phyloP scores from a whole-genome alignment of 345 rosid genomes.

The Eucalyptus marginata region DNA sequence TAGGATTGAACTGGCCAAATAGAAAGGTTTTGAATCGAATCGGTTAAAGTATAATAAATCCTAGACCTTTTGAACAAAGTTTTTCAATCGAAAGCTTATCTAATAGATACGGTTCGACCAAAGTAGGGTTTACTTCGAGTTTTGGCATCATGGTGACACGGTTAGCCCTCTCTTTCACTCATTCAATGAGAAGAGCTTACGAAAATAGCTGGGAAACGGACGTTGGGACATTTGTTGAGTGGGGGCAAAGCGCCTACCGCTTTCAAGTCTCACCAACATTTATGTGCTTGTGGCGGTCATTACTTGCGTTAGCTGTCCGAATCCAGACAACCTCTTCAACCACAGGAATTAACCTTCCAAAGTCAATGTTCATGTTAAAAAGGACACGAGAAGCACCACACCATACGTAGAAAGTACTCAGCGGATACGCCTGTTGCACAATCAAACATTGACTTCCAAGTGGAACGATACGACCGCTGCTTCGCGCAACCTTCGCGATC shows the following conservation, averaged over 20 bases:
- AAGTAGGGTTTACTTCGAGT: not conserved
- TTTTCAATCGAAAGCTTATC: not conserved
- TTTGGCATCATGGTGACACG: not conserved
- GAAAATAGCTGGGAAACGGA: not conserved
- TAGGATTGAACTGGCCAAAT: accelerated
- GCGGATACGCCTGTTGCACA: not conserved
- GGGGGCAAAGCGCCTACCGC: not conserved
- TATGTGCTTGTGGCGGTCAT: not conserved
- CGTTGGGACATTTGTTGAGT: not conserved
- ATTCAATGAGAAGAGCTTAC: not conserved
- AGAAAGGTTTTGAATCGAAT: no score
- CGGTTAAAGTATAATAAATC: not conserved
- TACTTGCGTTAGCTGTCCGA: not conserved
- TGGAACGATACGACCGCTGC: not conserved
- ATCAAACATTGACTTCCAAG: not conserved
- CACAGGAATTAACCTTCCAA: not conserved
- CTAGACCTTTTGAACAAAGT: no score
- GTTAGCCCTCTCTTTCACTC: not conserved
- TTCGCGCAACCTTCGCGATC: not conserved
- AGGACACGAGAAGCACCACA: not conserved
- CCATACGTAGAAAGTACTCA: not conserved
- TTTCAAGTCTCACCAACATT: not conserved
- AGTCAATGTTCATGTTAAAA: not conserved
- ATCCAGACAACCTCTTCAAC: not conserved
- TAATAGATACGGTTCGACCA: not conserved